These are phyloP conservation scores for Scenedesmus sp. DNA, from an alignment of 163 green algal genomes.

Conservation along the genomic window DNA sequence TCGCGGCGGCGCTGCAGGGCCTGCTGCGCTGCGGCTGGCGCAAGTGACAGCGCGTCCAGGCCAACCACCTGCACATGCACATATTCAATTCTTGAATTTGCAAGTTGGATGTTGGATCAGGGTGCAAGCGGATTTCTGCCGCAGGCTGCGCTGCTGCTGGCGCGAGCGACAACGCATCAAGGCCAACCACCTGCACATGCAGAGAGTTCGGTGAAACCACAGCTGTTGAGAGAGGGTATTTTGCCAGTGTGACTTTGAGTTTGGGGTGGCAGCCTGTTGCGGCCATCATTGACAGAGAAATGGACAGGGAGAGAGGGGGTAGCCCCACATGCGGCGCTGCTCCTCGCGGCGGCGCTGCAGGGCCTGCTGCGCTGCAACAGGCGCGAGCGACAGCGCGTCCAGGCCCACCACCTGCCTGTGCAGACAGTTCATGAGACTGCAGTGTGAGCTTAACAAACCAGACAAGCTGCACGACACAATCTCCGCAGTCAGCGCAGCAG, in stretches of 20 bases:
- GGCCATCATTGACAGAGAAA: background rate
- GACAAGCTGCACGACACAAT: background rate
- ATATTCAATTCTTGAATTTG: too few relatives aligned
- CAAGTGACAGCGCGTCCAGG: slow-evolving; percentile 5
- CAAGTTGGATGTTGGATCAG: too few relatives aligned
- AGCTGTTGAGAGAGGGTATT: too few relatives aligned
- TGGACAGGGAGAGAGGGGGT: background rate
- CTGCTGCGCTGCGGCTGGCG: slow-evolving; percentile 15
- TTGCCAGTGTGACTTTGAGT: too few relatives aligned
- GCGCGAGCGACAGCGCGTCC: background rate
- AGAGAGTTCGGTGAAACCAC: too few relatives aligned
- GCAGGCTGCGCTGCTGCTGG: background rate
- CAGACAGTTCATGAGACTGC: too few relatives aligned
- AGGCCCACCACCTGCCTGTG: background rate
- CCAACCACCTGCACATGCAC: slow-evolving; percentile 22
- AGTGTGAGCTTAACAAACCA: too few relatives aligned
- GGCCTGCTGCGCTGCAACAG: too few relatives aligned
- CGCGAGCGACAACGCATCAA: background rate
- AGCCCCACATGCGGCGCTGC: background rate
- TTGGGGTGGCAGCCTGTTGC: too few relatives aligned
- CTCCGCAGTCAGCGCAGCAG: too few relatives aligned
- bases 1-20: background rate
- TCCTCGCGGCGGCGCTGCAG: background rate
- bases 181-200: background rate
- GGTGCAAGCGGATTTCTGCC: background rate